phyloP scores from a whole-genome alignment of 2,329 filamentous ascomycete species.

The Berkeleyomyces basicola region DNA sequence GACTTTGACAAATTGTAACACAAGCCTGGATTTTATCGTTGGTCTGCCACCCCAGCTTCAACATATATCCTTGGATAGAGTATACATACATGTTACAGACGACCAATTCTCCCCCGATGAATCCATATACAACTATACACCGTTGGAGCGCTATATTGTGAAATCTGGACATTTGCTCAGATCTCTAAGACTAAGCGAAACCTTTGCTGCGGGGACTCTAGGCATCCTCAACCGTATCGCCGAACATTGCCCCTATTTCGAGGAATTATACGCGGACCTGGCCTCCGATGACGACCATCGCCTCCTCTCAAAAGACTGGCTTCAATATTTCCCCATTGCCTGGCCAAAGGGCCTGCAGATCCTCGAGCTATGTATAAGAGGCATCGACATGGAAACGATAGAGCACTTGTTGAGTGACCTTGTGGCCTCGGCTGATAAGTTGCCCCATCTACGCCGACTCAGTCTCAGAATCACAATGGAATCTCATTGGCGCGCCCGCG shows the following conservation, averaged over 20 bases:
- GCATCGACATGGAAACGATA: slow-evolving; percentile 53
- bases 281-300: background rate
- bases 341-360: slow-evolving; percentile 61
- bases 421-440: slow-evolving; percentile 47
- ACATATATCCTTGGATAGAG: background rate
- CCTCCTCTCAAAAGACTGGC: background rate
- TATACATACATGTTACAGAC: background rate
- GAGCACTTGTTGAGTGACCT: slow-evolving; percentile 67
- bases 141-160: background rate
- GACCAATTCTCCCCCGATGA: too few relatives aligned
- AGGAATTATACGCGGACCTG: background rate
- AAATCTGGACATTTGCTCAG: background rate
- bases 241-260: background rate
- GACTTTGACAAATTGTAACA: background rate
- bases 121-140: too few relatives aligned
- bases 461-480: slow-evolving; percentile 64
- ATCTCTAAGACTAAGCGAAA: background rate
- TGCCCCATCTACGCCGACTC: slow-evolving; percentile 53
- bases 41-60: background rate
- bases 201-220: background rate
- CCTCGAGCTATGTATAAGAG: slow-evolving; percentile 60
- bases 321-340: slow-evolving; percentile 18
- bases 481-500: slow-evolving; percentile 65
- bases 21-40: background rate
- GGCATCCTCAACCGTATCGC: background rate